Evolutionary conservation across 805 yeast genomes (phyloP).

Genomic region (Lachancea lanzarotensis): DNA sequence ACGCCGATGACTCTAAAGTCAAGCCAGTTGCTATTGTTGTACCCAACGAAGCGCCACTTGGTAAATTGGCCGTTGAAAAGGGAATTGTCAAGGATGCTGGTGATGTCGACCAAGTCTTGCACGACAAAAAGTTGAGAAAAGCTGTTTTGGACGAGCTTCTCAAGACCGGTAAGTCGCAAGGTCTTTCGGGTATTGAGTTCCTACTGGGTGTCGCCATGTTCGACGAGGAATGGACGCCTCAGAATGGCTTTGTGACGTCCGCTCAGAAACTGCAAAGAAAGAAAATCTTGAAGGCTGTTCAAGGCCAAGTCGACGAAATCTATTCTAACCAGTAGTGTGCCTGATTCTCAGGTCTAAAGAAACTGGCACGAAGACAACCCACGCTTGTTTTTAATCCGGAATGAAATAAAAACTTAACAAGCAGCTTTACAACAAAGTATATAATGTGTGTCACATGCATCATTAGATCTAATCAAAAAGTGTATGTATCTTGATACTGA

Average conservation of each 20-base stretch:
- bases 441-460: too few species aligned
- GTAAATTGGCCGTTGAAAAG: slow-evolving; percentile 51
- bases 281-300: slow-evolving; percentile 68
- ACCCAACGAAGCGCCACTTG: slow-evolving; percentile 66
- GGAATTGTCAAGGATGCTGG: slow-evolving; percentile 44
- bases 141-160: slow-evolving; percentile 54
- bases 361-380: background rate
- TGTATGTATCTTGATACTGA: background rate
- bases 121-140: slow-evolving; percentile 49
- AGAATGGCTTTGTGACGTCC: slow-evolving; percentile 85
- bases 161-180: slow-evolving; percentile 73
- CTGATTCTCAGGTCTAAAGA: background rate
- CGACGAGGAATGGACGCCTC: slow-evolving; percentile 97
- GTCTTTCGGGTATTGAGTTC: slow-evolving; percentile 80
- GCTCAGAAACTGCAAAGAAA: slow-evolving; percentile 96
- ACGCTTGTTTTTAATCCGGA: background rate
- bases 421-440: too few species aligned
- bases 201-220: slow-evolving; percentile 69
- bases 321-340: slow-evolving; percentile 32
- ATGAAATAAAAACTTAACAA: too few species aligned
- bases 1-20: slow-evolving; percentile 81
- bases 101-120: slow-evolving; percentile 43
- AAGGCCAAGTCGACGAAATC: slow-evolving; percentile 59
- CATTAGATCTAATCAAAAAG: too few species aligned
- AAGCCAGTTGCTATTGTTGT: slow-evolving; percentile 90